phyloP scores from a whole-genome alignment of 148 eudicot genomes.

The Amaranthus palmeri region DNA sequence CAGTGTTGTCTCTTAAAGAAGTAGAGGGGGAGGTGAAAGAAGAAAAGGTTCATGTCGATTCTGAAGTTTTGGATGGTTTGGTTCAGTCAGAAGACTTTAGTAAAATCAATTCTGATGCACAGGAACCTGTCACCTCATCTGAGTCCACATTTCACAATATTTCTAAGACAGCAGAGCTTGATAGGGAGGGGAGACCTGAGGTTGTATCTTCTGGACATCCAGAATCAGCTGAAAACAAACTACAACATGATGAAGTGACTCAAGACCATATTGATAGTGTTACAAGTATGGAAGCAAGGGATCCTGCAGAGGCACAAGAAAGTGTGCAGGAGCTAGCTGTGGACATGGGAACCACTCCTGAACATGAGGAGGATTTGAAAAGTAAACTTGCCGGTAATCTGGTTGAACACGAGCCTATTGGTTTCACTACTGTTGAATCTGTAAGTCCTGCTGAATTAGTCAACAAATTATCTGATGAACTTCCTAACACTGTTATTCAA shows the following conservation, averaged over 20 bases:
- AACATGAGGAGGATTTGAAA: conserved; percentile 28
- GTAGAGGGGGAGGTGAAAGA: conserved; percentile 21
- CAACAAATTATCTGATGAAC: conserved; percentile 23
- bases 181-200: conserved; percentile 31
- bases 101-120: conserved; percentile 36
- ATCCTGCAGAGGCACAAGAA: conserved; percentile 33
- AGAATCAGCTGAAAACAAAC: conserved; percentile 36
- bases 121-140: conserved; percentile 28
- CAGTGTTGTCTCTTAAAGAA: conserved; percentile 25
- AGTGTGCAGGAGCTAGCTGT: conserved; percentile 27
- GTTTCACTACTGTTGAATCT: conserved; percentile 18
- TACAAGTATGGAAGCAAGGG: conserved; percentile 23
- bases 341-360: conserved; percentile 22
- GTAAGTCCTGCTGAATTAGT: conserved; percentile 34
- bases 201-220: conserved; percentile 22
- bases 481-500: conserved; percentile 30
- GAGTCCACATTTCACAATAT: conserved; percentile 15
- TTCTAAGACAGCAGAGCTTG: conserved; percentile 20
- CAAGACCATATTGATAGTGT: conserved; percentile 23
- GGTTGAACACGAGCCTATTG: conserved; percentile 29
- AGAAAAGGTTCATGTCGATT: conserved; percentile 10
- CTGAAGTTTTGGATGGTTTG: conserved; percentile 22
- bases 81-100: conserved; percentile 21
- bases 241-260: conserved; percentile 31
- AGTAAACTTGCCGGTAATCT: conserved; percentile 31